phyloP scores from a whole-genome alignment of 2,329 filamentous ascomycete genomes.

The Ampelomyces quisqualis region DNA sequence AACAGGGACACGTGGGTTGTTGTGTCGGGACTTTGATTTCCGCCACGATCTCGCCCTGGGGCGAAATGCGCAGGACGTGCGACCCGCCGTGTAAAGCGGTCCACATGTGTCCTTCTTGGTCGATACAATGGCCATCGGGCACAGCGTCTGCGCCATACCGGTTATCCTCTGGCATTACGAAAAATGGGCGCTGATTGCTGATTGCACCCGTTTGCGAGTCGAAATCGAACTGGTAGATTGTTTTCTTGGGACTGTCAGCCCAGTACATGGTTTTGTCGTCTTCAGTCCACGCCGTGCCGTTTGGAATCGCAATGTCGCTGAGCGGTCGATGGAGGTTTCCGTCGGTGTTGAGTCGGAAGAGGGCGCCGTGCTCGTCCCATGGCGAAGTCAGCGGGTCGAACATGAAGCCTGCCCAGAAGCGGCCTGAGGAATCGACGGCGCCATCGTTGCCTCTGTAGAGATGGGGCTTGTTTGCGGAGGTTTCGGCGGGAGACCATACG shows the following conservation, averaged over 20 bases:
- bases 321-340: constrained; percentile 61
- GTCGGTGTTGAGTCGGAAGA: constrained; percentile 70
- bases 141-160: constrained; percentile 49
- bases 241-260: constrained; percentile 71
- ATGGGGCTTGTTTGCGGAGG: constrained; percentile 48
- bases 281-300: constrained; percentile 78
- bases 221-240: constrained; percentile 76
- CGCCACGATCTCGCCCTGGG: constrained; percentile 69
- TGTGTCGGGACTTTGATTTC: constrained; percentile 74
- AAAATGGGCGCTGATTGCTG: constrained; percentile 70
- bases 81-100: constrained; percentile 79
- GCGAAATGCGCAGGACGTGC: constrained; percentile 72
- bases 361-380: constrained; percentile 61
- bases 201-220: constrained; percentile 63
- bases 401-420: constrained; percentile 86
- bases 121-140: constrained; percentile 83
- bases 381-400: constrained; percentile 70
- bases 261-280: constrained; percentile 76
- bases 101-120: constrained; percentile 85
- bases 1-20: constrained; percentile 78
- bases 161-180: constrained; percentile 62
- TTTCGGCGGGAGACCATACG: constrained; percentile 56
- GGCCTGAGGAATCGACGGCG: constrained; percentile 72
- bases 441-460: constrained; percentile 75
- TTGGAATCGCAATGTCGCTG: constrained; percentile 72